phyloP scores from a whole-genome alignment of 73 alveolate species.

The Paraurostyla sp. region DNA sequence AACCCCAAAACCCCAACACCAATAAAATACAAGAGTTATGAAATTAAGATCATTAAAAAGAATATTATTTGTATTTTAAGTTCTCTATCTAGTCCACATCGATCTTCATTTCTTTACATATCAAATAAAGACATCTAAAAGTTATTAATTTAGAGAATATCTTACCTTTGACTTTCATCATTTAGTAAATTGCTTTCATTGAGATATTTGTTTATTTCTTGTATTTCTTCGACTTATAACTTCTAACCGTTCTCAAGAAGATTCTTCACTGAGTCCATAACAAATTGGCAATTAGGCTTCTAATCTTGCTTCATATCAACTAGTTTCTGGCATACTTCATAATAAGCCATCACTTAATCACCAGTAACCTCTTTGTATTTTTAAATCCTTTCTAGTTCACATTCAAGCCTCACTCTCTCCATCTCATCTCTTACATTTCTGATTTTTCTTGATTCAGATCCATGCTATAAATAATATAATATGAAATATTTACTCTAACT shows the following conservation, averaged over 20 bases:
- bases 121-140: neutral
- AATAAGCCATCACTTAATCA: neutral
- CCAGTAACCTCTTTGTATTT: neutral
- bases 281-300: neutral
- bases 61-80: no score
- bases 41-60: no score
- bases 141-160: neutral
- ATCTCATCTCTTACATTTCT: conserved; percentile 19
- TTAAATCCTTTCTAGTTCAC: conserved; percentile 27
- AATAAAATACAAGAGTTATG: no score
- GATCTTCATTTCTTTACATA: no score
- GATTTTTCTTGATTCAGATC: neutral
- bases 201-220: neutral
- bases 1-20: no score
- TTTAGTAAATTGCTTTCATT: neutral
- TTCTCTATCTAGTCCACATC: no score
- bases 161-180: neutral
- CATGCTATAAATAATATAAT: neutral
- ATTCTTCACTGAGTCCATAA: conserved; percentile 35
- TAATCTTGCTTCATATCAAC: conserved; percentile 25
- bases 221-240: neutral
- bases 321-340: neutral
- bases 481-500: neutral
- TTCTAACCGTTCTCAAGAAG: neutral
- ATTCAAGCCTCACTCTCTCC: conserved; percentile 31